Evolutionary conservation across 148 eudicot genomes (phyloP).

Genomic region (Persicaria maculosa): DNA sequence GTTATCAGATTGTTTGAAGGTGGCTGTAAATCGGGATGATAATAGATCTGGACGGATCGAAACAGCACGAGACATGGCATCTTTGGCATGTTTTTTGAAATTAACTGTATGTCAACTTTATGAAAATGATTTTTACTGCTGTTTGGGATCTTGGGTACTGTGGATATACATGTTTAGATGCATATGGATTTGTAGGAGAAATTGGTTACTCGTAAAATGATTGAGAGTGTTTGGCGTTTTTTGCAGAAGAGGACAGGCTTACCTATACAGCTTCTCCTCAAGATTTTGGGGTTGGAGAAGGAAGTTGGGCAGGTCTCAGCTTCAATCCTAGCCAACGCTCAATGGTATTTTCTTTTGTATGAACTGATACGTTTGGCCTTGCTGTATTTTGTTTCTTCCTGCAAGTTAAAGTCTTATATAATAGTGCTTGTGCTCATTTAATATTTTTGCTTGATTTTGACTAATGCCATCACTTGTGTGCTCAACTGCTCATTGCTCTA

Average conservation of each 20-base stretch:
- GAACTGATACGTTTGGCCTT: neutral
- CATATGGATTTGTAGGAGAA: neutral
- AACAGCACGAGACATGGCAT: neutral
- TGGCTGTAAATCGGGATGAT: neutral
- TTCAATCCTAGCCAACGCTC: conserved; percentile 60
- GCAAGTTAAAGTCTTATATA: neutral
- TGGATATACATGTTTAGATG: neutral
- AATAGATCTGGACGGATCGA: neutral
- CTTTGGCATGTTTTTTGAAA: neutral
- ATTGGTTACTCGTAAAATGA: neutral
- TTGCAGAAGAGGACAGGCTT: conserved; percentile 42
- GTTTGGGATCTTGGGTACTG: neutral
- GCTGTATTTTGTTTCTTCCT: neutral
- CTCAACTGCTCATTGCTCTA: neutral
- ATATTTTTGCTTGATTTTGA: neutral
- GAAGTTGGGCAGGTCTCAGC: conserved; percentile 81
- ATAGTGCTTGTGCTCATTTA: neutral
- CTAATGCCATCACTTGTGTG: neutral
- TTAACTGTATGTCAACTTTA: neutral
- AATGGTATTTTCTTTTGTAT: conserved; percentile 33
- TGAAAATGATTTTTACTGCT: neutral
- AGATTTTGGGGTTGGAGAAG: conserved; percentile 67
- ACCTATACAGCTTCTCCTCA: conserved; percentile 48
- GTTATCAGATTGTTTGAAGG: neutral
- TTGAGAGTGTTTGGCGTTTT: neutral